Evolutionary conservation across 176 grass and related monocot species (phyloP).

Genomic region (Musa beccarii): DNA sequence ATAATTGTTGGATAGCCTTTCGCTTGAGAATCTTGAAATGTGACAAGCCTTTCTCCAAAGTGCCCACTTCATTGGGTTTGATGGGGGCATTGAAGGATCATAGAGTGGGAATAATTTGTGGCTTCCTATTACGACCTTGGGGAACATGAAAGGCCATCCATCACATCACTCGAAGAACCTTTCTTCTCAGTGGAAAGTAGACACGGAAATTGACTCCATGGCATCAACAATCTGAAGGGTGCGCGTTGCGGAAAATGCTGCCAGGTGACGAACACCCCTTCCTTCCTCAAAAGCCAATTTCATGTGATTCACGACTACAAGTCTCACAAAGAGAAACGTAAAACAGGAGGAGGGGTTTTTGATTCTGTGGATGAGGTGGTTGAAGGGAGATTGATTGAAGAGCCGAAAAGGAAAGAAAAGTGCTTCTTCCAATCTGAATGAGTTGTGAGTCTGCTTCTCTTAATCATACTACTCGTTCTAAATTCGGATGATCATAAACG

Average conservation of each 20-base stretch:
- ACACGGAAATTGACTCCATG: not conserved
- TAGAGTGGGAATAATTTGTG: not conserved
- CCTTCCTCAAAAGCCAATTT: conserved; percentile 4
- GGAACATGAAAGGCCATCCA: not conserved
- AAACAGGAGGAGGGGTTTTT: too few relatives aligned
- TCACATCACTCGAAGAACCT: not conserved
- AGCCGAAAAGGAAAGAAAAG: too few relatives aligned
- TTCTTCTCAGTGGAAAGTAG: not conserved
- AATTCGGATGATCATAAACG: too few relatives aligned
- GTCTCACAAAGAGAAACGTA: not conserved
- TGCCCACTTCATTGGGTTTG: not conserved
- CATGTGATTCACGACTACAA: not conserved
- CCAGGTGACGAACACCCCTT: not conserved
- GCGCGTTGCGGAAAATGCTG: not conserved
- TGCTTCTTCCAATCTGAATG: too few relatives aligned
- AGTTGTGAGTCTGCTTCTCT: too few relatives aligned
- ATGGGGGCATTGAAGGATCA: not conserved
- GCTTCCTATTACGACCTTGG: not conserved
- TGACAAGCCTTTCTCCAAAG: not conserved
- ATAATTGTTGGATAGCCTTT: not conserved
- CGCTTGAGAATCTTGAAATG: not conserved
- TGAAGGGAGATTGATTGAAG: too few relatives aligned
- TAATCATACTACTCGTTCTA: too few relatives aligned
- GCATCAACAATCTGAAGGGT: not conserved
- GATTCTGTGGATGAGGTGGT: too few relatives aligned